phyloP scores from a whole-genome alignment of 2,329 filamentous ascomycete genomes.

The Xylaria polymorpha region DNA sequence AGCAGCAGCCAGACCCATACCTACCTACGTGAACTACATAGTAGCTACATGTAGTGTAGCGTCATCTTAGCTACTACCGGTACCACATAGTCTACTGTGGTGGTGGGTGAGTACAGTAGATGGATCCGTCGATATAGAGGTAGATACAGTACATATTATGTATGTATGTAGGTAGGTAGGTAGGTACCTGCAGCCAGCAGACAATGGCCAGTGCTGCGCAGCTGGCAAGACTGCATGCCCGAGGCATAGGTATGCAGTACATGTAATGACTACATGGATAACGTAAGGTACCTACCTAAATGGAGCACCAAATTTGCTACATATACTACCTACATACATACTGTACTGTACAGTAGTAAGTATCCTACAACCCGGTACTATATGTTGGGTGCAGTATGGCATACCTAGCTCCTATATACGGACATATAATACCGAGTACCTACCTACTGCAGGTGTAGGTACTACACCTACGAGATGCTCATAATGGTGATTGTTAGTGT shows the following conservation, averaged over 20 bases:
- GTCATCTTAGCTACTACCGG: not conserved
- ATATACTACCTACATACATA: too few relatives aligned
- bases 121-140: too few relatives aligned
- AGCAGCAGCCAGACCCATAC: slow-evolving; percentile 5
- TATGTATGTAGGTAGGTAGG: too few relatives aligned
- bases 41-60: not conserved
- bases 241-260: not conserved
- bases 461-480: not conserved
- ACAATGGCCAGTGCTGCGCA: not conserved
- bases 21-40: not conserved
- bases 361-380: too few relatives aligned
- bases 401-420: not conserved
- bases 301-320: not conserved
- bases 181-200: not conserved
- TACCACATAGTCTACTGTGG: too few relatives aligned
- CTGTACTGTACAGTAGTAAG: too few relatives aligned
- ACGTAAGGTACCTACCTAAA: not conserved
- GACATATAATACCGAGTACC: too few relatives aligned
- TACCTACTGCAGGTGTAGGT: too few relatives aligned
- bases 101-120: too few relatives aligned
- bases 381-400: not conserved
- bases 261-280: not conserved
- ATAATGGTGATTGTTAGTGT: not conserved
- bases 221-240: slow-evolving; percentile 17
- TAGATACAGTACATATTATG: too few relatives aligned